These are phyloP conservation scores for Areca catechu DNA, from an alignment of 176 grass and related monocot species.

Conservation along the genomic window DNA sequence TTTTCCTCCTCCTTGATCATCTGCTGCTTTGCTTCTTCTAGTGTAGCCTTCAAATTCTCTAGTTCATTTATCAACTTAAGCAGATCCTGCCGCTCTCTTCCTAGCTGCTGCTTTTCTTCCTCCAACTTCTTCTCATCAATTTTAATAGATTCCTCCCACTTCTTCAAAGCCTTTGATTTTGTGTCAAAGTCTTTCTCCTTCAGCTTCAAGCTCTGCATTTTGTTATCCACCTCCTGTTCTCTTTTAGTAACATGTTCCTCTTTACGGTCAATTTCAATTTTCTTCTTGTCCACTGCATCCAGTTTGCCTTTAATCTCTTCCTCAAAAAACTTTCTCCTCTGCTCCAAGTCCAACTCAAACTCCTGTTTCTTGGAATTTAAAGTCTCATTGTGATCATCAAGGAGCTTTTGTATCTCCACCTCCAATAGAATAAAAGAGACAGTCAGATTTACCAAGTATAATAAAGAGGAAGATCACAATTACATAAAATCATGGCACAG, in stretches of 20 bases:
- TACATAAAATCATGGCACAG: not conserved
- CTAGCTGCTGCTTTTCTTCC: slow-evolving; percentile 49
- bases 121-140: slow-evolving; percentile 38
- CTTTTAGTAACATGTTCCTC: slow-evolving; percentile 52
- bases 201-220: slow-evolving; percentile 47
- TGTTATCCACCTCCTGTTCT: slow-evolving; percentile 50
- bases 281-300: slow-evolving; percentile 42
- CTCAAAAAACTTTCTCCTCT: slow-evolving; percentile 51
- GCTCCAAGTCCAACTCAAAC: slow-evolving; percentile 66
- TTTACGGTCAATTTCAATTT: slow-evolving; percentile 42
- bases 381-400: slow-evolving; percentile 57
- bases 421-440: slow-evolving; percentile 30
- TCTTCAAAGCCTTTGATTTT: slow-evolving; percentile 64
- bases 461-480: not conserved
- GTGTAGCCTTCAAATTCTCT: slow-evolving; percentile 41
- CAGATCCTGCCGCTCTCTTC: slow-evolving; percentile 28
- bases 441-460: not conserved
- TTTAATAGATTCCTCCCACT: slow-evolving; percentile 64
- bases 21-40: slow-evolving; percentile 56
- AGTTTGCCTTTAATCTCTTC: slow-evolving; percentile 42
- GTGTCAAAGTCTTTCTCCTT: slow-evolving; percentile 62
- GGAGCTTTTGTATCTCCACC: slow-evolving; percentile 73
- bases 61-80: slow-evolving; percentile 42
- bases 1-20: slow-evolving; percentile 58
- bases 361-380: slow-evolving; percentile 57